Evolutionary conservation across 2,329 filamentous ascomycete species (phyloP).

Genomic region (Cytospora schulzeri): DNA sequence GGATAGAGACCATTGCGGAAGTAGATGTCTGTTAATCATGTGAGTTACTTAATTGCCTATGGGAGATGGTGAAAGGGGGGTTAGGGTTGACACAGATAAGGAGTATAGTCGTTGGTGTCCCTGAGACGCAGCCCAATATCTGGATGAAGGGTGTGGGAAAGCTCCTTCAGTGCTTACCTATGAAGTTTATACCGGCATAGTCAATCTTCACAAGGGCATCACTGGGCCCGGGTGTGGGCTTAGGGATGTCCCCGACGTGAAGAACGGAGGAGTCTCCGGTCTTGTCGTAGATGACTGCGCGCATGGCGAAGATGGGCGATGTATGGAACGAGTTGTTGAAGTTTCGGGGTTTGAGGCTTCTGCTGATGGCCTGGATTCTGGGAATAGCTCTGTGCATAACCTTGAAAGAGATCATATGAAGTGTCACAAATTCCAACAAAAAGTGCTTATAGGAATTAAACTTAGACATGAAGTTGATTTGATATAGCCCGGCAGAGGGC

Average conservation of each 20-base stretch:
- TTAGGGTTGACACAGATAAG: no score
- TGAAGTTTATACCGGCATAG: constrained; percentile 20
- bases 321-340: constrained; percentile 9
- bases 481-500: background rate
- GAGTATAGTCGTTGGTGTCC: background rate
- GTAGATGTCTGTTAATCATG: constrained; percentile 53
- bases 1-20: constrained; percentile 82
- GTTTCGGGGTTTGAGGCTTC: constrained; percentile 21
- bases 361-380: constrained; percentile 23
- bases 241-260: constrained; percentile 25
- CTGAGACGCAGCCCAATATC: background rate
- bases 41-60: background rate
- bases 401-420: background rate
- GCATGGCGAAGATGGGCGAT: constrained; percentile 9
- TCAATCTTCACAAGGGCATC: constrained; percentile 27
- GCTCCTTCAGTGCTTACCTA: background rate
- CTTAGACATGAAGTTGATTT: background rate
- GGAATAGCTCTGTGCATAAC: constrained; percentile 16
- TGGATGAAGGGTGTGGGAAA: background rate
- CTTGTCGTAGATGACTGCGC: constrained; percentile 26
- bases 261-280: constrained; percentile 28
- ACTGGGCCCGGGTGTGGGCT: constrained; percentile 18
- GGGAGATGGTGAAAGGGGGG: background rate
- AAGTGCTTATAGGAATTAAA: background rate
- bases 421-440: background rate